A percentile compares a stretch with the other conserved stretches of the same genome.
Evolutionary conservation across 1,139 yeast species (phyloP).

Genomic region (Saccharomyces hybrid): DNA sequence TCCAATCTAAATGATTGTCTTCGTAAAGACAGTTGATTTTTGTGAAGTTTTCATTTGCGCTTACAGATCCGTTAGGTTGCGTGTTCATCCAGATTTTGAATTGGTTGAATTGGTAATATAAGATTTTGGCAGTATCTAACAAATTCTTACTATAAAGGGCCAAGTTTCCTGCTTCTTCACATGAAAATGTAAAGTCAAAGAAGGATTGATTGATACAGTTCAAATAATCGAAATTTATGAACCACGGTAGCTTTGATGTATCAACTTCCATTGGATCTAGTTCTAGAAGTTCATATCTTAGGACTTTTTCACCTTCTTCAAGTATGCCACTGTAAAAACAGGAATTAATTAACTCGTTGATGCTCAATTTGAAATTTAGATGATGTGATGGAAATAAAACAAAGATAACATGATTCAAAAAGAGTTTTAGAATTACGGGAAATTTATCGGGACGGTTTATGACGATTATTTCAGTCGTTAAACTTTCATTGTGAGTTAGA

Average conservation of each 20-base stretch:
- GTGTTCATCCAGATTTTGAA: conserved; percentile 29
- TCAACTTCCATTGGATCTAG: conserved; percentile 24
- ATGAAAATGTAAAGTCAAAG: conserved; percentile 22
- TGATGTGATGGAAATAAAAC: conserved; percentile 14
- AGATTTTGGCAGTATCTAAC: conserved; percentile 30
- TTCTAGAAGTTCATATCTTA: conserved; percentile 29
- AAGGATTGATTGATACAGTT: conserved; percentile 28
- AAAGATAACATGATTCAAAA: conserved; percentile 29
- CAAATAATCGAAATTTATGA: conserved; percentile 23
- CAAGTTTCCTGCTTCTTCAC: conserved; percentile 4
- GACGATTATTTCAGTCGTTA: conserved; percentile 15
- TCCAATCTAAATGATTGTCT: conserved; percentile 41
- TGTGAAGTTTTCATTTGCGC: conserved; percentile 3
- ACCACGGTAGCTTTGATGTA: conserved; percentile 33
- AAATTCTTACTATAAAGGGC: conserved; percentile 11
- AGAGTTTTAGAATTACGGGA: conserved; percentile 34
- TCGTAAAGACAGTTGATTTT: conserved; percentile 19
- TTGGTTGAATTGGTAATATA: conserved; percentile 34
- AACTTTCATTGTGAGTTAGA: conserved; percentile 1
- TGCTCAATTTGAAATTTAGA: conserved; percentile 27
- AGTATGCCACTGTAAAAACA: conserved; percentile 38
- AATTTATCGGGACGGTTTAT: conserved; percentile 32
- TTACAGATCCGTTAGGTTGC: conserved; percentile 9
- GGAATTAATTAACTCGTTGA: conserved; percentile 35
- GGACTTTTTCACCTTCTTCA: conserved; percentile 38